Evolutionary conservation across 2,329 filamentous ascomycete genomes (phyloP), one percentile per base, ranked within the genome.

Genomic region (Aspergillus ibericus): DNA sequence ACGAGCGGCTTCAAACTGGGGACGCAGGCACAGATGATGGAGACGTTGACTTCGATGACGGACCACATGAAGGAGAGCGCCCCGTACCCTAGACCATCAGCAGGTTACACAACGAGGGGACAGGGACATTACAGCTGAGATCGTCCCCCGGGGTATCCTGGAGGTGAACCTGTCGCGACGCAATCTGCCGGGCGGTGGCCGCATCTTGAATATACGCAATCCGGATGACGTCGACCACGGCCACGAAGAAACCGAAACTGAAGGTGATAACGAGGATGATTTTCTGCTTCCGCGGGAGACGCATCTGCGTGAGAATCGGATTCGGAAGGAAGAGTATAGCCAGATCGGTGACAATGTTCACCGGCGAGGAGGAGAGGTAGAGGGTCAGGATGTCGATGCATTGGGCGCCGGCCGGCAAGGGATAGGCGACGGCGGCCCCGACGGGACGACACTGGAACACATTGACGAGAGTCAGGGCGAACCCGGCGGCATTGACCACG

Each of bases 1-100:
- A 93, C 87, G 6, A 98, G 80, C 1, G 93, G 93, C 72, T 97
- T 97, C 61, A 97, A 78, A 0, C 90, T 93, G 8, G 93, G 93
- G n/a, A 97, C 90, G 68, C 92, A 96, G 42, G 90, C 93, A 70
- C 91, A 96, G 63, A 92, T 88, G 66, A 97, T 92, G 16, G 92
- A 93, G 1, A 96, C 81, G 64, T 96, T 95, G 69, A 96, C 92
- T 74, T 97, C 93, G 55, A 97, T 87, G 12, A 89, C 90, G 15
- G 90, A 93, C 93, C 93, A 98, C 90, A 96, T 93, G 70, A 96
- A 88, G 0, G 91, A 91, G 5, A 92, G 78, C 0, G 91, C 91
- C 0, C 91, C 90, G 70, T 93, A 92, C 87, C 86, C 91, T 55
- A 83, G 86, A 87, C 16, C 5, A 25, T 47, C 13, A 18, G 22